phyloP scores from a whole-genome alignment of 257 asterid genomes.

The Solanum paucissectum region DNA sequence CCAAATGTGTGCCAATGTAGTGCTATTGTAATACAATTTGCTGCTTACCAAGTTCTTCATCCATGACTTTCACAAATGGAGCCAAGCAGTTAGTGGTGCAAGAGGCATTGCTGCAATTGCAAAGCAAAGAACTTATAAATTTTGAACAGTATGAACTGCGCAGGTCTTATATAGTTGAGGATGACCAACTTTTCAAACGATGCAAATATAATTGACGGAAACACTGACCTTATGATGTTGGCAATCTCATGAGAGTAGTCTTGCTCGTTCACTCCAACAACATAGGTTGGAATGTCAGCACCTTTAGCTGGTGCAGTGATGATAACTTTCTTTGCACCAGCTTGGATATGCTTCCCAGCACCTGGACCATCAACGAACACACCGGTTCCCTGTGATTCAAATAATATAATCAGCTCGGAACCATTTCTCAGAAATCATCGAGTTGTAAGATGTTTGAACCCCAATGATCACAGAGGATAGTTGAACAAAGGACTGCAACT shows the following conservation, averaged over 20 bases:
- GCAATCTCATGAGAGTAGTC: constrained; percentile 72
- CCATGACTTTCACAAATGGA: constrained; percentile 81
- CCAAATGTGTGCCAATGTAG: background rate
- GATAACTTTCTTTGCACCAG: constrained; percentile 92
- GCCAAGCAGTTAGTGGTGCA: constrained; percentile 98
- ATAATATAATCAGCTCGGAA: background rate
- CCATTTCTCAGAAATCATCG: background rate
- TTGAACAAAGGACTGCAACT: background rate
- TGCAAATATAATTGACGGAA: background rate
- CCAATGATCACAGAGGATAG: background rate
- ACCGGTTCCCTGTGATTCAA: constrained; percentile 65
- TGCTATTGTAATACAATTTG: background rate
- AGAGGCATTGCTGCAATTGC: constrained; percentile 74
- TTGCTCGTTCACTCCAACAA: constrained; percentile 77
- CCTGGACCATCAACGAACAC: constrained; percentile 96
- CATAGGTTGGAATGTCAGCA: constrained; percentile 90
- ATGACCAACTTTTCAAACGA: background rate
- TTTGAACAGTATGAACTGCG: background rate
- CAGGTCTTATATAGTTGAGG: background rate
- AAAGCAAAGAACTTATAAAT: background rate
- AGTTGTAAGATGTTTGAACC: background rate
- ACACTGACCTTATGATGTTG: constrained; percentile 60
- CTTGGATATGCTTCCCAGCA: constrained; percentile 96
- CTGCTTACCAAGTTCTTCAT: constrained; percentile 65
- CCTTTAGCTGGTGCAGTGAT: constrained; percentile 98